Evolutionary conservation across 768 basidiomycete species (phyloP), one percentile per base, ranked within the genome.

Genomic region (Sistotremastrum niveocremeum): DNA sequence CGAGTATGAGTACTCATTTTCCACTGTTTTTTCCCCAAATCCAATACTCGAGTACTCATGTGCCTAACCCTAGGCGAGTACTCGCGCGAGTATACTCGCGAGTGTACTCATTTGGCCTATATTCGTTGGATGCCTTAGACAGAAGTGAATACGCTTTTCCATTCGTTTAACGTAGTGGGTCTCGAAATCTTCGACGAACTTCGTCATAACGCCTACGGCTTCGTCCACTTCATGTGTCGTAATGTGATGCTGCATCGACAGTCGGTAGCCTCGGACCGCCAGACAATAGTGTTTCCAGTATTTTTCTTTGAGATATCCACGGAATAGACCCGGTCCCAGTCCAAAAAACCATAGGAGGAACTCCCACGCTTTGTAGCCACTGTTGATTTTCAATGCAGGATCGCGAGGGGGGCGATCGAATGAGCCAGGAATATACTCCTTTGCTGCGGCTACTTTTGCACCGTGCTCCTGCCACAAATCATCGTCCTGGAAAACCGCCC

Each of bases 391-490:
- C 38, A 62, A 54, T 0, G 66, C 65, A n/a, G 57, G 56, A 46
- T 72, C 66, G 0, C 65, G 60, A 2, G 67, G 71, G 6, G 66
- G 62, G 5, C 62, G 56, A 50, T 68, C 63, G 54, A 68, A 70
- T 0, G 62, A 68, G 1, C 60, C 57, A 20, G 67, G 68, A 12
- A 70, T 51, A 44, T 62, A 68, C 3, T 51, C 49, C 0, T 54
- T 57, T 1, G 59, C 52, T 7, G 39, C 48, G 0, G 59, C 65
- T 11, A 71, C 65, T 0, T 36, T 47, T 37, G 46, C 41, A 0
- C 67, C 67, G 52, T 71, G 69, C 3, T 33, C 33, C 7, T 55
- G 55, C 70, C 72, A 73, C 0, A 46, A n/a, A n/a, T n/a, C 34
- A 2, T 56, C 46, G 0, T 52, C 57, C 2, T 2, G 8, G 34